These are phyloP conservation scores for Mesembryanthemum crystallinum DNA, from an alignment of 148 eudicot species.

Conservation along the genomic window DNA sequence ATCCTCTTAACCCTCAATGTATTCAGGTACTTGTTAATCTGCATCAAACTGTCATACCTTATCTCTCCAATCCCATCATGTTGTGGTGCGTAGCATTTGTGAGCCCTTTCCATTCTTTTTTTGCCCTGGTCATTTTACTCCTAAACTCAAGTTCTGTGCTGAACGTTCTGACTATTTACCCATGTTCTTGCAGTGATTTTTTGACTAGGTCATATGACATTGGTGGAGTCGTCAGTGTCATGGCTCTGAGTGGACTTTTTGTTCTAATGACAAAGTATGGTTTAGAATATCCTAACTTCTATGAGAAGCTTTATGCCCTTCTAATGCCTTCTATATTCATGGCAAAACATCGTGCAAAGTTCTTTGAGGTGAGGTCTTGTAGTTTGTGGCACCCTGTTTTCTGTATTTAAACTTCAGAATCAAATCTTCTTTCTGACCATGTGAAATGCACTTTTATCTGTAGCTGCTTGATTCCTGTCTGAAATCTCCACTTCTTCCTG, in stretches of 20 bases:
- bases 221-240: constrained; percentile 95
- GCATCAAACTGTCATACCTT: constrained; percentile 75
- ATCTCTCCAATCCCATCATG: constrained; percentile 72
- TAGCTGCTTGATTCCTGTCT: constrained; percentile 92
- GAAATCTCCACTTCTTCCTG: constrained; percentile 91
- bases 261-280: constrained; percentile 87
- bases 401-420: background rate
- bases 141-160: background rate
- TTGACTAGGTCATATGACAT: constrained; percentile 92
- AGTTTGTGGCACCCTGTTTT: constrained; percentile 1
- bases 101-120: background rate
- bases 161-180: constrained; percentile 6
- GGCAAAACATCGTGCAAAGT: constrained; percentile 89
- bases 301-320: constrained; percentile 87
- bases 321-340: constrained; percentile 77
- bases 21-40: constrained; percentile 79
- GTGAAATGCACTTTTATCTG: constrained; percentile 16
- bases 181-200: constrained; percentile 76
- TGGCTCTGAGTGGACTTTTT: constrained; percentile 85
- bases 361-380: constrained; percentile 65
- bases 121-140: background rate
- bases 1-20: background rate
- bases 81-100: constrained; percentile 53
- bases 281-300: constrained; percentile 81
- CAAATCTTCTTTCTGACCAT: background rate